These are phyloP conservation scores for Trypanosoma rangeli DNA, from an alignment of 208 protist species.

Conservation along the genomic window DNA sequence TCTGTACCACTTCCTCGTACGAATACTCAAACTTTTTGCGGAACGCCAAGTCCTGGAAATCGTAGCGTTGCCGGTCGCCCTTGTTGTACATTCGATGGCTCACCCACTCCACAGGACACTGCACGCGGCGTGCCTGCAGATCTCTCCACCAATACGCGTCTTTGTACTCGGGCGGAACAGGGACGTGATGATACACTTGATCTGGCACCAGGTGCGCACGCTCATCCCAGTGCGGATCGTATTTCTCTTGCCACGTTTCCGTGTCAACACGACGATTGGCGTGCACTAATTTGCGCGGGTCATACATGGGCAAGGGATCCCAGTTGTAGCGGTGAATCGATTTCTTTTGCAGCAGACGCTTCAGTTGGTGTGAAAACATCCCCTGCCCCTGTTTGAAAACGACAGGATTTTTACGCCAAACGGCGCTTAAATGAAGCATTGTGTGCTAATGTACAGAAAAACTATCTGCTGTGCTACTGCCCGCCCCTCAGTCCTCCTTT, in stretches of 20 bases:
- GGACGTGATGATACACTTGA: constrained; percentile 77
- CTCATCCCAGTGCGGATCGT: constrained; percentile 80
- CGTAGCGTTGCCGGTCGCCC: constrained; percentile 60
- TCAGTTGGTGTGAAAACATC: constrained; percentile 91
- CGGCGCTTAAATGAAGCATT: constrained; percentile 56
- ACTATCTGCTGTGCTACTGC: constrained; percentile 1
- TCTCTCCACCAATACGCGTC: constrained; percentile 94
- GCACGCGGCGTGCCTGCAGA: constrained; percentile 84
- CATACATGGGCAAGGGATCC: constrained; percentile 91
- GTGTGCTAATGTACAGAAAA: constrained; percentile 10
- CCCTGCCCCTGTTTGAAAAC: constrained; percentile 91
- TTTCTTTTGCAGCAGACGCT: constrained; percentile 91
- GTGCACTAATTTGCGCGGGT: constrained; percentile 85
- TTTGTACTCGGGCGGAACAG: constrained; percentile 83
- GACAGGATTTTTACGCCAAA: constrained; percentile 81
- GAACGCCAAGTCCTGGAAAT: constrained; percentile 89
- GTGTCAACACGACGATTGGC: constrained; percentile 75
- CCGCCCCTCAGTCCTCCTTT: not conserved
- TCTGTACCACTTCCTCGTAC: constrained; percentile 75
- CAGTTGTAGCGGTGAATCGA: constrained; percentile 87
- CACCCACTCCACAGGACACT: constrained; percentile 90
- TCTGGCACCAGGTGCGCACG: constrained; percentile 79
- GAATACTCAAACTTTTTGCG: constrained; percentile 89
- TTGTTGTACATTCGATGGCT: constrained; percentile 82
- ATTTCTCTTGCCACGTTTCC: constrained; percentile 79